Conservation (phyloP, 495 filamentous ascomycete species). For the Aspergillus conjunctus region DNA sequence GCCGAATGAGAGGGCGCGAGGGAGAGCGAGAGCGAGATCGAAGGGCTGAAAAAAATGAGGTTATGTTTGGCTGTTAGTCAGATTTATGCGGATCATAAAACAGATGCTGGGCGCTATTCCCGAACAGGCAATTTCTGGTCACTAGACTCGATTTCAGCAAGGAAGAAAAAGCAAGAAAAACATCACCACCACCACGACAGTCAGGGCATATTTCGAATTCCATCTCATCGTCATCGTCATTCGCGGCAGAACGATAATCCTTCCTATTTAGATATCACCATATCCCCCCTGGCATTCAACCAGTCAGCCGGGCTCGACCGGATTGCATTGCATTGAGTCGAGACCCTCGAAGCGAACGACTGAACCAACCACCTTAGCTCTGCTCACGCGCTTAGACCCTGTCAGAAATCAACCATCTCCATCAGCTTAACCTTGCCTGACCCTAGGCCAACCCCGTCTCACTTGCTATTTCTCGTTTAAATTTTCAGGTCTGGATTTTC, state of each 20-base stretch:
- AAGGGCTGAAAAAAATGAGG: constrained; percentile 17
- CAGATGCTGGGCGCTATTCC: constrained; percentile 5
- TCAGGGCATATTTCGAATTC: neutral
- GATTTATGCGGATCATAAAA: too few species aligned
- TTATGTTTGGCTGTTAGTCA: neutral
- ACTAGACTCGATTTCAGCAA: constrained; percentile 8
- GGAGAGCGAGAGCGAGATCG: constrained; percentile 29
- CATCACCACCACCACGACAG: neutral
- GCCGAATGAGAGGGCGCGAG: constrained; percentile 27
- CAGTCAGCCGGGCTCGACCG: neutral
- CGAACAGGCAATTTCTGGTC: constrained; percentile 8
- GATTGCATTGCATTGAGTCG: constrained; percentile 5
- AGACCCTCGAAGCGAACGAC: constrained; percentile 1
- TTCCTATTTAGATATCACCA: neutral
- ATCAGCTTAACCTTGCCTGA: neutral
- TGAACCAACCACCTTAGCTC: constrained; percentile 5
- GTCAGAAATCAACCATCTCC: neutral
- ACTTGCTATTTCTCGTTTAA: neutral
- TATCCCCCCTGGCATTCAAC: neutral
- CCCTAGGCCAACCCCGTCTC: neutral
- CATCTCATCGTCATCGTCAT: constrained; percentile 2
- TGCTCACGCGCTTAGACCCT: constrained; percentile 1
- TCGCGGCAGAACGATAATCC: neutral
- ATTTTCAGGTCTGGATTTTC: neutral
- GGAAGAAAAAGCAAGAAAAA: neutral